phyloP scores from a whole-genome alignment of 2,329 filamentous ascomycete genomes.

The Cercospora citrullina region DNA sequence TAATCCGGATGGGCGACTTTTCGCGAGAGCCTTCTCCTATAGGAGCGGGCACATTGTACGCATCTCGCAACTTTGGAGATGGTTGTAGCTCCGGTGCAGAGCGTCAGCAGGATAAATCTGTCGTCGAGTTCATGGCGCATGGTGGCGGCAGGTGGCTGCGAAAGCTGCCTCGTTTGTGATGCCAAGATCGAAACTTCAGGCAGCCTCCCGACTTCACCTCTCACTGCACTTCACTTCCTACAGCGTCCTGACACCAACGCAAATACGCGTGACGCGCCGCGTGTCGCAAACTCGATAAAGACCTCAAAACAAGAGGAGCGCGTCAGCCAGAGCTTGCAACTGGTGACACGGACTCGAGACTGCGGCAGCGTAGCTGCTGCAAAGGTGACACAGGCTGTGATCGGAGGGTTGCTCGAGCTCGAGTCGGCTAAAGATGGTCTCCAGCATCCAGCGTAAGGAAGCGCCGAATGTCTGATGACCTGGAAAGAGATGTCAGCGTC shows the following conservation, averaged over 20 bases:
- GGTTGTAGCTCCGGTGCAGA: too few species aligned
- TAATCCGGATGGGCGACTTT: background rate
- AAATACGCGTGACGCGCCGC: background rate
- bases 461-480: constrained; percentile 1
- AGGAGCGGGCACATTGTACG: too few species aligned
- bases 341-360: background rate
- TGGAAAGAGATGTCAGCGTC: background rate
- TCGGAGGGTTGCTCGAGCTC: too few species aligned
- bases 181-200: too few species aligned
- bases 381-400: too few species aligned
- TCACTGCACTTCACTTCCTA: background rate
- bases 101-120: too few species aligned
- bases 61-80: too few species aligned
- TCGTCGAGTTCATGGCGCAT: too few species aligned
- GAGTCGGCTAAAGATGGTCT: background rate
- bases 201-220: background rate
- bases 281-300: background rate
- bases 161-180: too few species aligned
- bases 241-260: background rate
- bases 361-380: background rate
- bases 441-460: background rate
- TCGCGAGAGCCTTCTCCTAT: too few species aligned
- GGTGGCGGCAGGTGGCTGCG: too few species aligned
- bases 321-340: background rate
- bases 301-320: background rate